Percentiles rank a stretch among this genome's conserved stretches.
phyloP scores from a whole-genome alignment of 1,284 basidiomycete genomes.

The Sporisorium sorghi region DNA sequence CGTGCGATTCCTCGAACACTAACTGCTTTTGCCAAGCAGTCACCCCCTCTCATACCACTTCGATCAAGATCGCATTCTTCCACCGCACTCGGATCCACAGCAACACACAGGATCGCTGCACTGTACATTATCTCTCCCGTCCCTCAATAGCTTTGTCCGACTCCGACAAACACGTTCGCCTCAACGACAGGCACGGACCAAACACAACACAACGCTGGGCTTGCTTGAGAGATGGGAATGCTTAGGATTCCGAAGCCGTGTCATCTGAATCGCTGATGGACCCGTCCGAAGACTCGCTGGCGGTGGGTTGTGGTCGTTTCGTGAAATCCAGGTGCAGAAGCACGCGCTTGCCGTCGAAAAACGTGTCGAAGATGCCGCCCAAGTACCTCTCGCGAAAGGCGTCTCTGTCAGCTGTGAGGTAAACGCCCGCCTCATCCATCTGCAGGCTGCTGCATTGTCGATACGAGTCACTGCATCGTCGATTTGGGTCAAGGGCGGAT shows the following conservation, averaged over 20 bases:
- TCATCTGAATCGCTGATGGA: neutral
- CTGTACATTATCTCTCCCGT: slow-evolving; percentile 23
- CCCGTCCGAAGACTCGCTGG: neutral
- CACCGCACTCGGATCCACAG: slow-evolving; percentile 2
- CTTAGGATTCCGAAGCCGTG: neutral
- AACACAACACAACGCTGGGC: neutral
- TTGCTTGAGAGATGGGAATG: neutral
- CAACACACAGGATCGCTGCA: neutral
- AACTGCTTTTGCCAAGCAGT: neutral
- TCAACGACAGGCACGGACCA: neutral
- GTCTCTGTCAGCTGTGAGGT: slow-evolving; percentile 17
- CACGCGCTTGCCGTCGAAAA: slow-evolving; percentile 4
- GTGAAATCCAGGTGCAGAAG: slow-evolving; percentile 33
- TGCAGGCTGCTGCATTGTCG: slow-evolving; percentile 42
- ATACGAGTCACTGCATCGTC: slow-evolving; percentile 24
- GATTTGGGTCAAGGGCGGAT: slow-evolving; percentile 13
- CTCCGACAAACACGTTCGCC: neutral
- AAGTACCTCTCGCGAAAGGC: slow-evolving; percentile 2
- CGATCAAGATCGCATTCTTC: slow-evolving; percentile 5
- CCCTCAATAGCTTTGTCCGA: slow-evolving; percentile 1
- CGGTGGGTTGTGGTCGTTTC: slow-evolving; percentile 3
- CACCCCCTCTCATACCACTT: slow-evolving; percentile 7
- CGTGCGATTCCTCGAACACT: slow-evolving; percentile 59
- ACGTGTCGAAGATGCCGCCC: slow-evolving; percentile 1
- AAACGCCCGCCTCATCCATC: slow-evolving; percentile 41